A percentile compares a stretch with the other conserved stretches of the same genome.
phyloP scores from a whole-genome alignment of 805 yeast genomes.

The Metschnikowia proteae region DNA sequence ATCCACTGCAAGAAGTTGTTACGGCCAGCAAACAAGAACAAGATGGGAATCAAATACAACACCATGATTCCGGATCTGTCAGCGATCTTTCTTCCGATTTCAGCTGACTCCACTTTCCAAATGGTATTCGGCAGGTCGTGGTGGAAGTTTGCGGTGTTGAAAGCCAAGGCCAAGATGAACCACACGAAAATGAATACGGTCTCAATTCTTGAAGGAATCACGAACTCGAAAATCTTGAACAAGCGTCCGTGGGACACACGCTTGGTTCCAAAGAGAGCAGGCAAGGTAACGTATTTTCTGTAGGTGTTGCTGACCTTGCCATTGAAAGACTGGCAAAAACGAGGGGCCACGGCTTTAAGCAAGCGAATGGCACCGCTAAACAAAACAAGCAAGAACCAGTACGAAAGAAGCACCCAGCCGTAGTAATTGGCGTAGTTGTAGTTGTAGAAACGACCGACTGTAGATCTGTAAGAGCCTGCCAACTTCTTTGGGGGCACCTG shows the following conservation, averaged over 20 bases:
- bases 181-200: conserved; percentile 21
- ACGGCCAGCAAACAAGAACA: conserved; percentile 63
- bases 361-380: conserved; percentile 41
- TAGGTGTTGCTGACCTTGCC: conserved; percentile 26
- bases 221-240: conserved; percentile 18
- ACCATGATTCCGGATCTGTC: conserved; percentile 54
- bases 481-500: conserved; percentile 19
- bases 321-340: conserved; percentile 24
- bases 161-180: conserved; percentile 12
- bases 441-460: conserved; percentile 33
- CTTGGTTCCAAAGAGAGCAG: conserved; percentile 23
- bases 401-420: conserved; percentile 41
- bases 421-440: conserved; percentile 37
- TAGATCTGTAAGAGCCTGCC: conserved; percentile 26
- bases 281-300: conserved; percentile 26
- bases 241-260: conserved; percentile 8
- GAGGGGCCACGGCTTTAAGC: conserved; percentile 37
- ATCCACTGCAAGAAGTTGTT: conserved; percentile 62
- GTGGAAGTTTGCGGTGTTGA: conserved; percentile 12
- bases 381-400: conserved; percentile 46
- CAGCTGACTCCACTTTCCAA: conserved; percentile 5
- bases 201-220: conserved; percentile 31
- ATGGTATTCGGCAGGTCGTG: conserved; percentile 11
- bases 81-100: conserved; percentile 31
- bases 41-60: conserved; percentile 48